Conservation (phyloP, 352 stramenopile species). For the Globisporangium paddicum region DNA sequence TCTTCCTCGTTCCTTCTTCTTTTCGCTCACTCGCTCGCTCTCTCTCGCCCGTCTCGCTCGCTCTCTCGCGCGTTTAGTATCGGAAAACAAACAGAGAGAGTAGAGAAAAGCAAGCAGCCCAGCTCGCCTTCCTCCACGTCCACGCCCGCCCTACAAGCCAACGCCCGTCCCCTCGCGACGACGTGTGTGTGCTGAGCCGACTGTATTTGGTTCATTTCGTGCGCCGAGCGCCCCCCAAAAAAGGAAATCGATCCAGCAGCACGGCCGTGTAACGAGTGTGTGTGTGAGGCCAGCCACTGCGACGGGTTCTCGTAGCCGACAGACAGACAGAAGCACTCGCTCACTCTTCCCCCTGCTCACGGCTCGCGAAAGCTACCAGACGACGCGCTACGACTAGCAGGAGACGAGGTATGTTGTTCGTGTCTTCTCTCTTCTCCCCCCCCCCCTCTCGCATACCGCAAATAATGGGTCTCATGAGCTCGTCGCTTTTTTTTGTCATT, state of each 20-base stretch:
- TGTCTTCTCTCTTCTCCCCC: no score
- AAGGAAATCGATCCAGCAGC: background rate
- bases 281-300: background rate
- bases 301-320: background rate
- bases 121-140: background rate
- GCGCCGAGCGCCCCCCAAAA: background rate
- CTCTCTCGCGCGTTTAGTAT: constrained; percentile 3
- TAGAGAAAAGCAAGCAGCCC: background rate
- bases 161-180: background rate
- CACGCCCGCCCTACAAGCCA: background rate
- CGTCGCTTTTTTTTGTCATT: constrained; percentile 1
- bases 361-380: background rate
- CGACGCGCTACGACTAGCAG: background rate
- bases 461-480: background rate
- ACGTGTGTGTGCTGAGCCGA: background rate
- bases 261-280: background rate
- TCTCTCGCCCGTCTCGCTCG: constrained; percentile 2
- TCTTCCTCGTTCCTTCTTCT: constrained; percentile 2
- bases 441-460: background rate
- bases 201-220: background rate
- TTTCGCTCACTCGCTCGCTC: constrained; percentile 11
- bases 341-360: background rate
- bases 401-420: background rate
- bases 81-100: background rate
- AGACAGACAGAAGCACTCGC: background rate